Evolutionary conservation across 2,329 filamentous ascomycete species (phyloP).

Genomic region (Paraconiothyrium brasiliense): DNA sequence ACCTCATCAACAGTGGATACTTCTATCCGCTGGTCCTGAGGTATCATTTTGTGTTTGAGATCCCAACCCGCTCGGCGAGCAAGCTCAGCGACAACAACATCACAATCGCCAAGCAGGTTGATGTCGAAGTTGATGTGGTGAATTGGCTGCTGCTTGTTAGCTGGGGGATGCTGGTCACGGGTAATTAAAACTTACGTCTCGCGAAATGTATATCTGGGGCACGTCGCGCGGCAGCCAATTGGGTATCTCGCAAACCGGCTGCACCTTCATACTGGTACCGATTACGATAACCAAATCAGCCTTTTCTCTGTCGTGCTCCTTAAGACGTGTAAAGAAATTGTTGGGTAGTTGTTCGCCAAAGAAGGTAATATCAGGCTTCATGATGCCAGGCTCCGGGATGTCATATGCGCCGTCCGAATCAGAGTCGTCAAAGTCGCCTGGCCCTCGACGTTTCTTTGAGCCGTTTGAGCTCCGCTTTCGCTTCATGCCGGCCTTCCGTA

Average conservation of each 20-base stretch:
- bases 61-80: slow-evolving; percentile 84
- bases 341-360: slow-evolving; percentile 91
- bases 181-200: slow-evolving; percentile 64
- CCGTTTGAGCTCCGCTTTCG: slow-evolving; percentile 63
- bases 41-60: slow-evolving; percentile 83
- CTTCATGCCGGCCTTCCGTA: slow-evolving; percentile 59
- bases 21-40: slow-evolving; percentile 69
- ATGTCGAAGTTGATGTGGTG: slow-evolving; percentile 95
- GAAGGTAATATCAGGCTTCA: slow-evolving; percentile 98
- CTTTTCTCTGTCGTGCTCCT: slow-evolving; percentile 79
- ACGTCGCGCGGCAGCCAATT: slow-evolving; percentile 80
- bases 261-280: slow-evolving; percentile 94
- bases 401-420: slow-evolving; percentile 70
- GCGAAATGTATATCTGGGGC: slow-evolving; percentile 89
- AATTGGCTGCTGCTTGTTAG: slow-evolving; percentile 66
- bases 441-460: slow-evolving; percentile 58
- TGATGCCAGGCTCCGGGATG: slow-evolving; percentile 76
- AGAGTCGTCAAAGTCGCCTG: slow-evolving; percentile 60
- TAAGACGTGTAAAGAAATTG: slow-evolving; percentile 81
- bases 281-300: slow-evolving; percentile 95
- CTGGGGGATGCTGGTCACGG: neutral
- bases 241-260: slow-evolving; percentile 91
- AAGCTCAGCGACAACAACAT: slow-evolving; percentile 87
- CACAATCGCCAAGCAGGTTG: slow-evolving; percentile 93
- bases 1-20: slow-evolving; percentile 53